Conservation (phyloP, 176 grass and related monocot species). For the Saccharum spontaneum region DNA sequence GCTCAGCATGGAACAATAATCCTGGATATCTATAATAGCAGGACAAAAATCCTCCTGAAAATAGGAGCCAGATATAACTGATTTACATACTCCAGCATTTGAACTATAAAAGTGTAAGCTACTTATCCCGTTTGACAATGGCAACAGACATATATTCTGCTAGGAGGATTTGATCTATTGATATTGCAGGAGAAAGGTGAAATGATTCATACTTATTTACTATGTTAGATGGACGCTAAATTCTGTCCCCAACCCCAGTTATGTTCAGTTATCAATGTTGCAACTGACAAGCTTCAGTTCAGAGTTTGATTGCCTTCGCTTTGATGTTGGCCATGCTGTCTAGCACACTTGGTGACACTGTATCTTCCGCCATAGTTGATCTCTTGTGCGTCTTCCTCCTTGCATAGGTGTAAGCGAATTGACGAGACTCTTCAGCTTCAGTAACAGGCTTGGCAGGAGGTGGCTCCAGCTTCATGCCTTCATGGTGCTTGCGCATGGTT, state of each 20-base stretch:
- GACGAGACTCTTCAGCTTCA: conserved; percentile 34
- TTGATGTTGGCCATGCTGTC: conserved; percentile 39
- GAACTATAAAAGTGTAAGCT: not conserved
- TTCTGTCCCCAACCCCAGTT: not conserved
- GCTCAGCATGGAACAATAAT: no score
- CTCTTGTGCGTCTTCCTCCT: conserved; percentile 71
- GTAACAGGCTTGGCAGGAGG: conserved; percentile 21
- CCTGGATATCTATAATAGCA: conserved; percentile 12
- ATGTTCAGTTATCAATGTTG: conserved; percentile 25
- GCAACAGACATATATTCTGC: not conserved
- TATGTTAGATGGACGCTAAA: conserved; percentile 28
- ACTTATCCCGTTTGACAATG: not conserved
- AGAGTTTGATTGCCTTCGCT: conserved; percentile 51
- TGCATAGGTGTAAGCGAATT: conserved; percentile 70
- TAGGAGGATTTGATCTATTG: not conserved
- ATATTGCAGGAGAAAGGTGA: not conserved
- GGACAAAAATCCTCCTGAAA: not conserved
- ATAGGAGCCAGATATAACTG: not conserved
- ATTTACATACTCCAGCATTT: conserved; percentile 11
- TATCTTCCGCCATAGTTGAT: conserved; percentile 21
- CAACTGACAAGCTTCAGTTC: conserved; percentile 36
- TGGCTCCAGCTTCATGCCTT: conserved; percentile 7
- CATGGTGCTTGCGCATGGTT: conserved; percentile 17
- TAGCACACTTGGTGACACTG: conserved; percentile 29
- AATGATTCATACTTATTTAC: conserved; percentile 30